These are phyloP conservation scores for Sphagnum tenellum DNA, from an alignment of 225 moss, liverwort and hornwort genomes.

Conservation along the genomic window DNA sequence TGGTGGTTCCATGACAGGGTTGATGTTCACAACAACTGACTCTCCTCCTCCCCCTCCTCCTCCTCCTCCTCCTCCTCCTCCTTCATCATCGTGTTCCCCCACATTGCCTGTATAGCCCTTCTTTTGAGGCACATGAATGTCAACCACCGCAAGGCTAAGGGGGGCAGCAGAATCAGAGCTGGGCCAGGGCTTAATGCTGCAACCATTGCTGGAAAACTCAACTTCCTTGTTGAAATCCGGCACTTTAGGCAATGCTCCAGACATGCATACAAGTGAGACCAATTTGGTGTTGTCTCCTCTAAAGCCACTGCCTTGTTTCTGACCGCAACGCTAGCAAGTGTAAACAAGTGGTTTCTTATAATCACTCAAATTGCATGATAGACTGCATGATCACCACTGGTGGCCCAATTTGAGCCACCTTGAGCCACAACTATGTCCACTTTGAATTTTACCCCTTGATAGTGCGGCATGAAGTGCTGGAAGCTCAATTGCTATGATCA, in stretches of 20 bases:
- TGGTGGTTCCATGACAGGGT: neutral
- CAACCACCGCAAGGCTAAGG: too few relatives aligned
- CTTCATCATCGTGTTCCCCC: too few relatives aligned
- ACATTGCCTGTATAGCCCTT: too few relatives aligned
- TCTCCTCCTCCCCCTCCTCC: too few relatives aligned
- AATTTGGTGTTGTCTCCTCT: slow-evolving; percentile 63
- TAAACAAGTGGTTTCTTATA: slow-evolving; percentile 62
- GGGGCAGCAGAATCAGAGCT: neutral
- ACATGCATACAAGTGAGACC: slow-evolving; percentile 85
- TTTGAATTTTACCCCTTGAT: neutral
- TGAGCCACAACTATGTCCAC: slow-evolving; percentile 27
- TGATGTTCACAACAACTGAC: too few relatives aligned
- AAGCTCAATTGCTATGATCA: too few relatives aligned
- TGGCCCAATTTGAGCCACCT: slow-evolving; percentile 43
- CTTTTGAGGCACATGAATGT: too few relatives aligned
- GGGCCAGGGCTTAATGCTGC: slow-evolving; percentile 20
- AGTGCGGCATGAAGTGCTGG: too few relatives aligned
- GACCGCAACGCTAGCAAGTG: neutral
- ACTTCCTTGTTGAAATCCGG: slow-evolving; percentile 75
- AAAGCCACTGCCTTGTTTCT: slow-evolving; percentile 87
- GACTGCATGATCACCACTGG: slow-evolving; percentile 34
- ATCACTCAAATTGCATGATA: slow-evolving; percentile 47
- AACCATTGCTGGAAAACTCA: slow-evolving; percentile 28
- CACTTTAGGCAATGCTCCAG: slow-evolving; percentile 85
- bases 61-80: too few relatives aligned